Evolutionary conservation across 2,329 filamentous ascomycete genomes (phyloP).

Genomic region (Raffaelea ambrosiae): DNA sequence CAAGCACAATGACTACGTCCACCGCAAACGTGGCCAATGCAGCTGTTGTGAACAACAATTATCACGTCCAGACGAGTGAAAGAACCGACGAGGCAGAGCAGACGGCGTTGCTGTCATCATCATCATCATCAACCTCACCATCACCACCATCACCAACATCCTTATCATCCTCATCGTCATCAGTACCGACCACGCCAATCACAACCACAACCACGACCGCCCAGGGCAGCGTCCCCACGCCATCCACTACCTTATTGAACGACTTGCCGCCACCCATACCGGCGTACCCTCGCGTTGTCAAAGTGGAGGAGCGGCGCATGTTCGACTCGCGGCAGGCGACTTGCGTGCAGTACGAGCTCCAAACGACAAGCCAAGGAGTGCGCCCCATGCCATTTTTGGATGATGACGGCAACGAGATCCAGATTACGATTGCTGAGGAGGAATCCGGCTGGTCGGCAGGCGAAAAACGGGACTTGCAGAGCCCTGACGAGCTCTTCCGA

Average conservation of each 20-base stretch:
- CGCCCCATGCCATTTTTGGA: conserved; percentile 25
- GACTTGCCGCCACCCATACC: conserved; percentile 16
- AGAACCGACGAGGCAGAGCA: too few relatives aligned
- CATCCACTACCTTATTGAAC: too few relatives aligned
- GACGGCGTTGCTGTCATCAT: background rate
- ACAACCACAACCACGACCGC: background rate
- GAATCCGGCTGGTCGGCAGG: conserved; percentile 13
- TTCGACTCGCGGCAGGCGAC: conserved; percentile 25
- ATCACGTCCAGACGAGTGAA: too few relatives aligned
- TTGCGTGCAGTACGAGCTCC: conserved; percentile 41
- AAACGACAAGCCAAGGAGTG: conserved; percentile 23
- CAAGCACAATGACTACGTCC: conserved; percentile 4
- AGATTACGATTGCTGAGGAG: conserved; percentile 35
- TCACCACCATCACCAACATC: too few relatives aligned
- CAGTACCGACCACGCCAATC: conserved; percentile 9
- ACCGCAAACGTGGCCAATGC: background rate
- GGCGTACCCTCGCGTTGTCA: conserved; percentile 43
- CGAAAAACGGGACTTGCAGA: background rate
- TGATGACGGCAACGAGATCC: conserved; percentile 28
- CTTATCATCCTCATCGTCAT: background rate
- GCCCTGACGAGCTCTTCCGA: conserved; percentile 2
- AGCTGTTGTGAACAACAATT: too few relatives aligned
- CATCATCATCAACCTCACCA: too few relatives aligned
- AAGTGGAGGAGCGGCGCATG: conserved; percentile 45
- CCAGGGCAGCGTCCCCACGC: conserved; percentile 4